phyloP scores from a whole-genome alignment of 805 yeast genomes.

The Scheffersomyces ergatensis region DNA sequence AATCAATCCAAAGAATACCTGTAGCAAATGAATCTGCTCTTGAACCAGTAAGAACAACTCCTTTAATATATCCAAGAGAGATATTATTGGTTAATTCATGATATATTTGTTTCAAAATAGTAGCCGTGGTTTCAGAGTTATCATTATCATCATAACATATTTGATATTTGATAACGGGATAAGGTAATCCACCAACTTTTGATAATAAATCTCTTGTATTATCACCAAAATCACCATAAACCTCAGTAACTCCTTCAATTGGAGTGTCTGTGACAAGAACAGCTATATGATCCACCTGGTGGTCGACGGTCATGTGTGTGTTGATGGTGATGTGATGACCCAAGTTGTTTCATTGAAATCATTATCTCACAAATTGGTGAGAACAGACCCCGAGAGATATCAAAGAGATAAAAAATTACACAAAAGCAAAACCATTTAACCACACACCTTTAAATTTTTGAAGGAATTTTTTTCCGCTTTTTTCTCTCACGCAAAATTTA shows the following conservation, averaged over 20 bases:
- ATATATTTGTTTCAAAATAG: constrained; percentile 10
- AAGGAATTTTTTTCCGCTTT: too few species aligned
- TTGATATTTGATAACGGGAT: constrained; percentile 26
- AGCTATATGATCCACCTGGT: constrained; percentile 26
- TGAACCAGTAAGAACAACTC: constrained; percentile 55
- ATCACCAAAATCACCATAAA: constrained; percentile 56
- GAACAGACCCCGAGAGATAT: too few species aligned
- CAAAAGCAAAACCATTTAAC: too few species aligned
- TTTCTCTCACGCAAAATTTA: too few species aligned
- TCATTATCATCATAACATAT: constrained; percentile 24
- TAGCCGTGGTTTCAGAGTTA: constrained; percentile 6
- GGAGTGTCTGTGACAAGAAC: constrained; percentile 41
- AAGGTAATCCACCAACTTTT: constrained; percentile 14
- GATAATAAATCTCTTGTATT: constrained; percentile 34
- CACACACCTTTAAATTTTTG: too few species aligned
- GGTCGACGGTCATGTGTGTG: constrained; percentile 5
- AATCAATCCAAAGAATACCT: constrained; percentile 40
- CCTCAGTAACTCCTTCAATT: constrained; percentile 21
- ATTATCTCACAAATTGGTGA: too few species aligned
- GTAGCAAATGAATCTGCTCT: constrained; percentile 43
- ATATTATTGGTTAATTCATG: constrained; percentile 21
- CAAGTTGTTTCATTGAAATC: too few species aligned
- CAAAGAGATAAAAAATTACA: too few species aligned
- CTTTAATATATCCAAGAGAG: constrained; percentile 24
- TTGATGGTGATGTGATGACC: too few species aligned